A percentile compares a stretch with the other conserved stretches of the same genome.
Evolutionary conservation across 1,139 yeast species (phyloP).

Genomic region (Taphrina deformans): DNA sequence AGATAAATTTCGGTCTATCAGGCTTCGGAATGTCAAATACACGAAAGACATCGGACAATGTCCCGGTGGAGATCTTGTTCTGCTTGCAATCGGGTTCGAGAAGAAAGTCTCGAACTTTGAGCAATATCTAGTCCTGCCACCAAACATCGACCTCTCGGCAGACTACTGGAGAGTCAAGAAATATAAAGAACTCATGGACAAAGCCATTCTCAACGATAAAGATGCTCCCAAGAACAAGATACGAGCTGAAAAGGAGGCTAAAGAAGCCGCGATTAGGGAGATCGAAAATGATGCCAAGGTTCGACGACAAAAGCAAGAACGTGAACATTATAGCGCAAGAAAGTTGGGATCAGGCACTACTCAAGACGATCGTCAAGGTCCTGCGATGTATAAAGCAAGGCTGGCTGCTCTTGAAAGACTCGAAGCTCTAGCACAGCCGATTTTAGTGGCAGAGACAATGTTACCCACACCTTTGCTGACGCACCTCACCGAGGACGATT

Average conservation of each 20-base stretch:
- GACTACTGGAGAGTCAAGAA: slow-evolving; percentile 14
- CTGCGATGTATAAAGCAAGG: background rate
- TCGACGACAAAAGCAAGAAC: background rate
- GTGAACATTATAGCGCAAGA: background rate
- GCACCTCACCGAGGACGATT: slow-evolving; percentile 33
- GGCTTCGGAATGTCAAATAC: slow-evolving; percentile 4
- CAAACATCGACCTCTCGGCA: background rate
- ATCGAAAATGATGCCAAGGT: slow-evolving; percentile 16
- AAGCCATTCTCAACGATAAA: slow-evolving; percentile 3
- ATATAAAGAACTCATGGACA: slow-evolving; percentile 1
- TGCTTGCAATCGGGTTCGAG: slow-evolving; percentile 21
- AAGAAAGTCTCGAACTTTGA: slow-evolving; percentile 11
- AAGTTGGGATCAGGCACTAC: background rate
- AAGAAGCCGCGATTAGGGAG: background rate
- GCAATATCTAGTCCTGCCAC: slow-evolving; percentile 3
- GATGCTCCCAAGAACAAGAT: background rate
- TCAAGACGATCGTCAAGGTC: background rate
- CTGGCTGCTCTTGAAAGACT: background rate
- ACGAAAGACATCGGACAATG: background rate
- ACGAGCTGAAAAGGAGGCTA: slow-evolving; percentile 17
- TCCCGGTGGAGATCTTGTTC: slow-evolving; percentile 14
- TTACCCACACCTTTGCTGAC: slow-evolving; percentile 35
- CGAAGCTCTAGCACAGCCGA: background rate
- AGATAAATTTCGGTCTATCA: slow-evolving; percentile 9
- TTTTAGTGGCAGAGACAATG: slow-evolving; percentile 20